Evolutionary conservation across 805 yeast species (phyloP), one percentile per base, ranked within the genome.

Genomic region (Saccharomyces kudriavzevii): DNA sequence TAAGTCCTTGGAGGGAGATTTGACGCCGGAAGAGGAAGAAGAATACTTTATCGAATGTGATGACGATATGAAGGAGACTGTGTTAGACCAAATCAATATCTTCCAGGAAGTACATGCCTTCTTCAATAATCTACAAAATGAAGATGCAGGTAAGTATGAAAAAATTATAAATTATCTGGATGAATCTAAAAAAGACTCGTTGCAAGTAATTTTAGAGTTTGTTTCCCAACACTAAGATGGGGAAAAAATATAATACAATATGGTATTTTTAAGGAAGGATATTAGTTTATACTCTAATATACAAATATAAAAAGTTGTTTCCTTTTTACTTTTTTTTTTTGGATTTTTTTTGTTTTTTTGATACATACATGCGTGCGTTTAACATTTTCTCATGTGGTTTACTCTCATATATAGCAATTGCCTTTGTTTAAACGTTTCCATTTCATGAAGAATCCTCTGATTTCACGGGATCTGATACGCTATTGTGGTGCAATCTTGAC

Each of bases 41-140:
- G 88, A 83, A 4, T 81, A 84, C 52, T 70, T 66, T 52, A 75
- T 72, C 40, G 75, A 71, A 45, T 83, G 84, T 52, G 96, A 89
- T 62, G 96, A 85, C 64, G 82, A 94, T 13, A 78, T 86, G 67
- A 82, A 84, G 53, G 86, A 83, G 58, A 85, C 95, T 0, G 88
- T 94, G 6, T 75, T 92, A 54, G 97, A 91, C 67, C 74, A 77
- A 46, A 69, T 89, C 47, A 87, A 90, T 65, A 83, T 84, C 4
- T 88, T 83, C 71, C 72, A 75, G 47, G 82, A 81, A 4, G 82
- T 90, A 68, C 79, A 81, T 52, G 74, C 76, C n/a, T 77, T 78
- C 51, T 73, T 89, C 35, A 60, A 71, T 1, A 65, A 69, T 2
- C 60, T 87, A 25, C 82, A 81, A 61, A 71, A 68, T 26, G 67